These are phyloP conservation scores for Penicilliopsis zonata DNA, from an alignment of 495 filamentous ascomycete species.

Conservation along the genomic window DNA sequence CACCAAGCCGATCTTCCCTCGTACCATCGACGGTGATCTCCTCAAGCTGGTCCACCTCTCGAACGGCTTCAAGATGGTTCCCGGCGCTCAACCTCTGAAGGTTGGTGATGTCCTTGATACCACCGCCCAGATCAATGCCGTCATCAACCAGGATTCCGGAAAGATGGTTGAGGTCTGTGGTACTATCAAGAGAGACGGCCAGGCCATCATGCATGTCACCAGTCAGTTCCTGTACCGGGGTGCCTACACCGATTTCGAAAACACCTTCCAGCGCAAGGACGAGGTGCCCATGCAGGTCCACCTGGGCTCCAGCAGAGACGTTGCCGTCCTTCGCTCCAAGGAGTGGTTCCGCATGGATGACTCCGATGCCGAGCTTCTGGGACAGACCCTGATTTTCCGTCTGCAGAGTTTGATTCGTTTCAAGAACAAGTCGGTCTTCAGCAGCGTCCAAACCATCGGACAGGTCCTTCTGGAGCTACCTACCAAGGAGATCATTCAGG, in stretches of 20 bases:
- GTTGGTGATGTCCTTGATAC: constrained; percentile 89
- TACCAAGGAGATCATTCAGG: constrained; percentile 95
- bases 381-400: constrained; percentile 92
- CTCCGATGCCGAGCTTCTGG: constrained; percentile 67
- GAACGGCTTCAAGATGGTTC: constrained; percentile 96
- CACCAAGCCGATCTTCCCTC: constrained; percentile 95
- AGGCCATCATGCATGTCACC: constrained; percentile 95
- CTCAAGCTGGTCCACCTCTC: constrained; percentile 91
- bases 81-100: constrained; percentile 86
- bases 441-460: constrained; percentile 81
- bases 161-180: constrained; percentile 99
- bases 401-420: constrained; percentile 81
- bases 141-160: constrained; percentile 94
- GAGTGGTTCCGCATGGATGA: constrained; percentile 90
- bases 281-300: constrained; percentile 94
- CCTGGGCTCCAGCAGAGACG: constrained; percentile 72
- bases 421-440: constrained; percentile 91
- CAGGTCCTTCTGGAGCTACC: constrained; percentile 90
- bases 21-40: constrained; percentile 86
- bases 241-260: constrained; percentile 83
- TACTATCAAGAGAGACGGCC: constrained; percentile 76
- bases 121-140: constrained; percentile 90
- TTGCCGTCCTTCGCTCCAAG: constrained; percentile 88
- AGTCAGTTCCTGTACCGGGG: constrained; percentile 97
- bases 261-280: constrained; percentile 95